Percentiles rank a stretch among this genome's conserved stretches.
phyloP scores from a whole-genome alignment of 1,284 basidiomycete species.

The Malassezia restricta region DNA sequence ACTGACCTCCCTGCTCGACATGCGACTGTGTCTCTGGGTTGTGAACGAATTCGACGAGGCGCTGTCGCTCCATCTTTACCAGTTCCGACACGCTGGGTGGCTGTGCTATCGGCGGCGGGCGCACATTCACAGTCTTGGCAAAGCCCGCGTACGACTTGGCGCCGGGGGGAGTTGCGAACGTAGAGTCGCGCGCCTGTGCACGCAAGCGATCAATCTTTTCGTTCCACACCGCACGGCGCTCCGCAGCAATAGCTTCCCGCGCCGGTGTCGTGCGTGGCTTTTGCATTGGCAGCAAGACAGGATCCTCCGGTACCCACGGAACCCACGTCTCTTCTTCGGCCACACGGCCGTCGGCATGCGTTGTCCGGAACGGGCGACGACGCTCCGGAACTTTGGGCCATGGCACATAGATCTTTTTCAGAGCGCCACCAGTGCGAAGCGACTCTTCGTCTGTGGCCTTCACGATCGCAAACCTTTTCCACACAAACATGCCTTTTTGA shows the following conservation, averaged over 20 bases:
- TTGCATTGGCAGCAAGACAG: constrained; percentile 24
- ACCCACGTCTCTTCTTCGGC: constrained; percentile 36
- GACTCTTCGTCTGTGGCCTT: constrained; percentile 22
- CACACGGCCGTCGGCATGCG: constrained; percentile 19
- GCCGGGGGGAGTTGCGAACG: constrained; percentile 16
- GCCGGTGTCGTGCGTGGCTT: constrained; percentile 21
- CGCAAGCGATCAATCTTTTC: constrained; percentile 13
- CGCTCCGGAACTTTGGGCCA: constrained; percentile 33
- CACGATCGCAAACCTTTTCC: constrained; percentile 40
- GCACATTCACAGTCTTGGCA: constrained; percentile 13
- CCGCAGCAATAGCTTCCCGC: constrained; percentile 20
- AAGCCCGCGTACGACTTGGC: constrained; percentile 30
- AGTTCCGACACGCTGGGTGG: constrained; percentile 33
- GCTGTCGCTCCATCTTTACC: constrained; percentile 17
- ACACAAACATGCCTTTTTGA: constrained; percentile 28
- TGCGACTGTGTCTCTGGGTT: constrained; percentile 21
- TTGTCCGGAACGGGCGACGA: constrained; percentile 9
- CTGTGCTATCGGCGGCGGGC: constrained; percentile 37
- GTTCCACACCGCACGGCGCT: constrained; percentile 16
- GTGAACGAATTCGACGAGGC: constrained; percentile 24
- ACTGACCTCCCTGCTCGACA: constrained; percentile 26
- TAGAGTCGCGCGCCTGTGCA: neutral
- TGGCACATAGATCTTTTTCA: constrained; percentile 35
- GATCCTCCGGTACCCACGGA: constrained; percentile 40
- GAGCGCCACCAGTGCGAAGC: constrained; percentile 18